phyloP scores from a whole-genome alignment of 192 early-diverging fungal genomes.

The Coemansia asiatica region DNA sequence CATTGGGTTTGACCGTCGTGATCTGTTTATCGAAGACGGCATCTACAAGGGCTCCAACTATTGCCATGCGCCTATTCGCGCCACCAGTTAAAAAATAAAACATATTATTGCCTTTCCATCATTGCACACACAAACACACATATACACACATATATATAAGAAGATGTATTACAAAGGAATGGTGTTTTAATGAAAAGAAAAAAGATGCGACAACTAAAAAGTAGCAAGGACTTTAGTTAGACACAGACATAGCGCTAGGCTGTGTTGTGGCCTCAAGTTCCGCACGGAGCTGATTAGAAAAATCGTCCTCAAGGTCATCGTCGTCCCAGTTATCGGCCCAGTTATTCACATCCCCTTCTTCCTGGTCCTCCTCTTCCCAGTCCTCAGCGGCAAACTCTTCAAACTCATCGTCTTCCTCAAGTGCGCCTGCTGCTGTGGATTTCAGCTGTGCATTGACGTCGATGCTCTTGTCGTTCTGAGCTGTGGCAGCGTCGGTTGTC shows the following conservation, averaged over 20 bases:
- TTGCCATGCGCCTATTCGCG: constrained; percentile 60
- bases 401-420: constrained; percentile 94
- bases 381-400: constrained; percentile 90
- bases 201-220: not conserved
- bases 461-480: not conserved
- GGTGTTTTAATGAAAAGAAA: not conserved
- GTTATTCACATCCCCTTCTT: constrained; percentile 62
- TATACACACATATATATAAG: not conserved
- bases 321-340: constrained; percentile 95
- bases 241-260: constrained; percentile 29
- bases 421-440: not conserved
- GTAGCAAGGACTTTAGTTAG: constrained; percentile 15
- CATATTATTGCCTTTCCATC: not conserved
- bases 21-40: constrained; percentile 67
- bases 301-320: constrained; percentile 87
- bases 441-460: not conserved
- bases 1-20: constrained; percentile 62
- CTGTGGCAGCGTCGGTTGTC: not conserved
- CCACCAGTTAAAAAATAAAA: not conserved
- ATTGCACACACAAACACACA: no score
- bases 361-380: constrained; percentile 79
- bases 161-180: constrained; percentile 4
- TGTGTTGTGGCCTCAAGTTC: constrained; percentile 42
- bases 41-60: constrained; percentile 70
- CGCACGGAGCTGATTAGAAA: constrained; percentile 77